Evolutionary conservation across 768 basidiomycete species (phyloP), one percentile per base, ranked within the genome.

Genomic region (Termitomyces heimii): DNA sequence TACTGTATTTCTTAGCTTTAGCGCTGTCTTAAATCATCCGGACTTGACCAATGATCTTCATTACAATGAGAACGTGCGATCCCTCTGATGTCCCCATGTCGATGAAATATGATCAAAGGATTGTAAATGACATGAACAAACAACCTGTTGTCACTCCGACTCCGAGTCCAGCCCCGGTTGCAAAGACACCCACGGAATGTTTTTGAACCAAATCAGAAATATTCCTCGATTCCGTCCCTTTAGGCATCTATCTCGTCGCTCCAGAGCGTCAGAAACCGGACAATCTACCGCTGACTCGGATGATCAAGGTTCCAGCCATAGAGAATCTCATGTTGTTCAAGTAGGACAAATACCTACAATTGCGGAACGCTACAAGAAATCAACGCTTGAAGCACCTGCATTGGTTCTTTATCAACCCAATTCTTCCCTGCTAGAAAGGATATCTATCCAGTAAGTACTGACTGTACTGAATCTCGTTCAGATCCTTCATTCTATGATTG

Each of bases 361-460:
- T 31, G 72, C 75, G 16, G 70, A 81, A 54, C 70, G 86, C 31
- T 89, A 84, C 68, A 73, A 72, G 54, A 65, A 66, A 9, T 68
- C 68, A 4, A 66, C 71, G 7, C 67, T 89, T 40, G 67, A 67
- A 42, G 66, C 73, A 2, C 63, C 72, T 2, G 65, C 73, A 4
- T 62, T 70, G 1, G 68, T 69, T 18, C 72, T 64, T 31, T 77
- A 78, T 69, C 68, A 74, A 48, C 63, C 75, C 24, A 67, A 75
- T 42, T 63, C 66, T 29, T 57, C 62, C 16, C 67, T 78, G 35
- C 71, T 90, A 60, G 79, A 82, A 55, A 77, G 80, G 46, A 75
- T 91, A 22, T 88, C 85, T n/a, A 74, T 91, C 45, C 80, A 77
- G 89, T 91, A 66, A 75, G 86, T 61, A 16, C 34, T 22, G 22